Conservation (phyloP, 805 yeast species). For the Suhomyces sp. region DNA sequence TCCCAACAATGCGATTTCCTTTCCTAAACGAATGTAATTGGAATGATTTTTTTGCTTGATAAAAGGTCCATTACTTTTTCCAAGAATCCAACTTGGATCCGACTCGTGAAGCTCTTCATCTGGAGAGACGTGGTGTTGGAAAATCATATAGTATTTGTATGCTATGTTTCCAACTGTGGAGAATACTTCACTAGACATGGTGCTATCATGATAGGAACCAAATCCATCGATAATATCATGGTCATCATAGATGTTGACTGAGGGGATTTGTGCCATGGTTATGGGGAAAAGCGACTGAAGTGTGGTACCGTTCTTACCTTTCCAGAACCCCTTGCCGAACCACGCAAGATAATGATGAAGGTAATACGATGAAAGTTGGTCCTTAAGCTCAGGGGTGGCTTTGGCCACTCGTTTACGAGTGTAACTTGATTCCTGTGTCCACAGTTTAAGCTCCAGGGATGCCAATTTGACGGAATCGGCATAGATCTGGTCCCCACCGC, state of each 20-base stretch:
- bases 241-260: constrained; percentile 85
- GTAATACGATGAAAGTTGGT: constrained; percentile 65
- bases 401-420: constrained; percentile 38
- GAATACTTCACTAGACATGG: constrained; percentile 74
- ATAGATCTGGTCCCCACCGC: constrained; percentile 97
- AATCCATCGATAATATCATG: constrained; percentile 97
- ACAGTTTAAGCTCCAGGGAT: constrained; percentile 53
- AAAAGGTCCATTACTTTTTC: constrained; percentile 60
- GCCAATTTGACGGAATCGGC: constrained; percentile 74
- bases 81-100: constrained; percentile 63
- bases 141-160: constrained; percentile 81
- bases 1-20: constrained; percentile 68
- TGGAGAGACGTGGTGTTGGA: constrained; percentile 78
- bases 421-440: constrained; percentile 60
- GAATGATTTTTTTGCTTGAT: constrained; percentile 69
- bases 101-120: constrained; percentile 35
- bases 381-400: constrained; percentile 47
- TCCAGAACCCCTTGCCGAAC: constrained; percentile 91
- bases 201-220: constrained; percentile 78
- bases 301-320: constrained; percentile 64
- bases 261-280: constrained; percentile 81
- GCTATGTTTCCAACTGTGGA: constrained; percentile 74
- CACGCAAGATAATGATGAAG: constrained; percentile 74
- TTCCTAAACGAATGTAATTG: constrained; percentile 70
- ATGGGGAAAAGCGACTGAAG: constrained; percentile 66